Evolutionary conservation across 2,329 filamentous ascomycete species (phyloP).

Genomic region (Diaporthe ampelina): DNA sequence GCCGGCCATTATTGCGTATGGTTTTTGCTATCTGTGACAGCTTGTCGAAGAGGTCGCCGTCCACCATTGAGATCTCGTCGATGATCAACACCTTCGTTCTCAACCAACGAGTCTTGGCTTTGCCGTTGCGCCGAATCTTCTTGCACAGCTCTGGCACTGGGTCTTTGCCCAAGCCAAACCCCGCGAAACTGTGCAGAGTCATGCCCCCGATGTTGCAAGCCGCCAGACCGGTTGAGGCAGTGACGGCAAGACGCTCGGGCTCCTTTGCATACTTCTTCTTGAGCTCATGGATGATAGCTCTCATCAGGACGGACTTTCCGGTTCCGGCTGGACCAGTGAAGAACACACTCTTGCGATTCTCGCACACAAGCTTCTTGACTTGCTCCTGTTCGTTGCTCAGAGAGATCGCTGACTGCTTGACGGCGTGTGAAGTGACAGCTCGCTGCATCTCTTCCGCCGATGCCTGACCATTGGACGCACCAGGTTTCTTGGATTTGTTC

Average conservation of each 20-base stretch:
- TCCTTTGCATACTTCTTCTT: conserved; percentile 82
- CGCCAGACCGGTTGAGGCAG: conserved; percentile 94
- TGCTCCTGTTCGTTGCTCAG: conserved; percentile 89
- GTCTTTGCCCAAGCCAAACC: conserved; percentile 96
- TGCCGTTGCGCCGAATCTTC: conserved; percentile 90
- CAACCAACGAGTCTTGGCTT: conserved; percentile 90
- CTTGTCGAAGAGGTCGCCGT: conserved; percentile 97
- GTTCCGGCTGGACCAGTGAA: conserved; percentile 98
- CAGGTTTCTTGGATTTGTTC: conserved; percentile 68
- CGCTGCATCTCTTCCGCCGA: conserved; percentile 63
- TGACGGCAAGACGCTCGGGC: conserved; percentile 89
- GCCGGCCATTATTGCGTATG: conserved; percentile 89
- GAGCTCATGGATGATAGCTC: conserved; percentile 87
- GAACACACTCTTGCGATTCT: conserved; percentile 89
- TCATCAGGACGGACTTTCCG: conserved; percentile 95
- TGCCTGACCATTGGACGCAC: conserved; percentile 56
- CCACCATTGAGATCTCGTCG: conserved; percentile 98
- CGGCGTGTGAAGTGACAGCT: conserved; percentile 51
- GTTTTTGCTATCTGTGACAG: conserved; percentile 87
- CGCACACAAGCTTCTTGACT: conserved; percentile 85
- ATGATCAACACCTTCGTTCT: conserved; percentile 89
- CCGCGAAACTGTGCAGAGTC: conserved; percentile 95
- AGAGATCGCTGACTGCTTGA: conserved; percentile 70
- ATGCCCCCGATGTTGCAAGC: conserved; percentile 98
- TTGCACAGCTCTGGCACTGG: conserved; percentile 83